phyloP scores from a whole-genome alignment of 345 rosid species.

The Limnanthes douglasii region DNA sequence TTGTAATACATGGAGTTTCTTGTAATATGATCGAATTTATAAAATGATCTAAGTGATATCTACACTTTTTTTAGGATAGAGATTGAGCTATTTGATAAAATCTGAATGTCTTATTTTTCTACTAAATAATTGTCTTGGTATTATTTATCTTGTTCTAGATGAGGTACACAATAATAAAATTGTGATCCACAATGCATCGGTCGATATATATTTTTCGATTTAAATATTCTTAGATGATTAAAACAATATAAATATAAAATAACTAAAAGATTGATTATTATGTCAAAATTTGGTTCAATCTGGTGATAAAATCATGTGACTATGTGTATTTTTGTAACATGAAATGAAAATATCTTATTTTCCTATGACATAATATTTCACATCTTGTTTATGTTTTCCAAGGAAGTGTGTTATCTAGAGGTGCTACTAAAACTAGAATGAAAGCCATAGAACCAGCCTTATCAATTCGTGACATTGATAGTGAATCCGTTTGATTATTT shows the following conservation, averaged over 20 bases:
- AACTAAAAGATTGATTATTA: too few relatives aligned
- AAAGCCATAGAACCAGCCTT: conserved; percentile 87
- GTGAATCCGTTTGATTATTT: too few relatives aligned
- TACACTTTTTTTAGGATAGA: conserved; percentile 3
- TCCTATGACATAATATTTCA: conserved; percentile 51
- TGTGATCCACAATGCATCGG: conserved; percentile 74
- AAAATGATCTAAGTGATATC: conserved; percentile 56
- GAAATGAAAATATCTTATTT: too few relatives aligned
- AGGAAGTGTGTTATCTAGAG: conserved; percentile 88
- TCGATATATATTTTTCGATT: conserved; percentile 41
- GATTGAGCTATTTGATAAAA: conserved; percentile 1
- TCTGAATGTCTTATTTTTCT: neutral
- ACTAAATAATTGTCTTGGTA: conserved; percentile 10
- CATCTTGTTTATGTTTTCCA: conserved; percentile 98
- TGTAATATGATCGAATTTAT: conserved; percentile 82
- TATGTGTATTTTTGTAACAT: too few relatives aligned
- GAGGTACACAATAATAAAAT: conserved; percentile 95
- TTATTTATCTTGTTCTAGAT: conserved; percentile 24
- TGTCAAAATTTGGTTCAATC: too few relatives aligned
- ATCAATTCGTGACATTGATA: conserved; percentile 90
- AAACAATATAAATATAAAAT: too few relatives aligned
- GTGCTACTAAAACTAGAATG: conserved; percentile 99
- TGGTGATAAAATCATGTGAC: too few relatives aligned
- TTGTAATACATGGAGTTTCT: conserved; percentile 91
- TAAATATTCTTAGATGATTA: too few relatives aligned